Evolutionary conservation across 805 yeast genomes (phyloP).

Genomic region (Wickerhamomyces bovis): DNA sequence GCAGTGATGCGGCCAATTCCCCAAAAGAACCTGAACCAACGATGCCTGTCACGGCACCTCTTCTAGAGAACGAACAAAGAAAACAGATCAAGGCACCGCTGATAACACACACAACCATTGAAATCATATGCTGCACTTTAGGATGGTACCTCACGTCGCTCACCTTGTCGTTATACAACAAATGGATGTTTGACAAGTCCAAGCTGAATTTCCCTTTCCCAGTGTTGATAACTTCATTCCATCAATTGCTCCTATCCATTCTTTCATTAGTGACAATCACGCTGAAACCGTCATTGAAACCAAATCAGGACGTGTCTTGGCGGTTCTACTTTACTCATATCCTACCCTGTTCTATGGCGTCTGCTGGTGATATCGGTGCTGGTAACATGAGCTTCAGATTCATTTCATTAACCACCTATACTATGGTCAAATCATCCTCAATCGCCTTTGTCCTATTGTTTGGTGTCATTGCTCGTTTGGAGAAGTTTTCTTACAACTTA

Average conservation of each 20-base stretch:
- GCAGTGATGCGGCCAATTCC: not conserved
- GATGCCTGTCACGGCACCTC: slow-evolving; percentile 1
- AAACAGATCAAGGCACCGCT: slow-evolving; percentile 2
- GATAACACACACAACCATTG: slow-evolving; percentile 10
- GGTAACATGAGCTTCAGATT: slow-evolving; percentile 79
- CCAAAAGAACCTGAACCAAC: not conserved
- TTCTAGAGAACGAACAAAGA: not conserved
- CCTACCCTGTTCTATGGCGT: slow-evolving; percentile 79
- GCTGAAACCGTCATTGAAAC: slow-evolving; percentile 12
- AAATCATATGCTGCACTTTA: slow-evolving; percentile 17
- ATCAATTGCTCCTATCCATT: slow-evolving; percentile 66
- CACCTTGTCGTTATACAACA: slow-evolving; percentile 75
- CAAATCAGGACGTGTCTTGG: slow-evolving; percentile 19
- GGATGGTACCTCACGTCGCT: slow-evolving; percentile 74
- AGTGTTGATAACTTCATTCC: slow-evolving; percentile 74
- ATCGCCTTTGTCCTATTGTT: slow-evolving; percentile 85
- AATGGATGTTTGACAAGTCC: slow-evolving; percentile 88
- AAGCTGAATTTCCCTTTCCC: slow-evolving; percentile 81
- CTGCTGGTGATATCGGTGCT: slow-evolving; percentile 91
- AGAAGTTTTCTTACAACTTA: slow-evolving; percentile 63
- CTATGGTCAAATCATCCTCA: slow-evolving; percentile 88
- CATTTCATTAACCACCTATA: slow-evolving; percentile 78
- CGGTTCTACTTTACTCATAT: slow-evolving; percentile 46
- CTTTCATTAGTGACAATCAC: slow-evolving; percentile 30
- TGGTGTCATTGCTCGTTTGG: slow-evolving; percentile 77